Base-by-base conservation (phyloP, 2,329 filamentous ascomycete genomes). In the Colletotrichum karsti region DNA sequence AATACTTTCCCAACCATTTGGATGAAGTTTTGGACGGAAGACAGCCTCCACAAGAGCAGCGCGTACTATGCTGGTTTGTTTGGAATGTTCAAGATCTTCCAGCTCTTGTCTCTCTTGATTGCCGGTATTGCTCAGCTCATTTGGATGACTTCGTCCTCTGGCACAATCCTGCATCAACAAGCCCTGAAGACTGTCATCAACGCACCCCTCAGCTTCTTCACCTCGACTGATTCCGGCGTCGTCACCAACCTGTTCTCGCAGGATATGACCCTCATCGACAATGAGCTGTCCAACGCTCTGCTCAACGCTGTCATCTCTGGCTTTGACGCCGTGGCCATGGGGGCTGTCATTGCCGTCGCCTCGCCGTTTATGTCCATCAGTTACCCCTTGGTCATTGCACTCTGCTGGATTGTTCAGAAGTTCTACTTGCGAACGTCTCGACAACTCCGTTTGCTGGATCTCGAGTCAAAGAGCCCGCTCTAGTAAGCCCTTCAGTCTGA, bases 371-470 rank as follows among this genome's bases (percentile, higher is more conserved):
- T 84, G 1, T 79, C 81, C 0, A 78, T 84, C 39, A 78, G 79
- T 2, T 83, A 87, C 60, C 85, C 85, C 0, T 72, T 84, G 9
- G 72, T 87, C 2, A 66, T 81, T 5, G 74, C 72, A 2, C 67
- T 81, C 1, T 71, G 88, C 1, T 88, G 82, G 60, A 61, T 78
- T 3, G 73, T 89, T 2, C 87, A 88, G 69, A 84, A 81, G 48
- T 79, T 87, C 53, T 90, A 90, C 70, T 79, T 90, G 7, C 80
- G 84, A 4, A 90, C 87, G 0, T 88, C 86, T 1, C 80, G 87
- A 0, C 87, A 89, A 72, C 75, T 90, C 7, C 80, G 87, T 54
- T 79, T 87, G 33, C 73, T 90, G 37, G 87, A 89, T 53, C 78
- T 90, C 4, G 87, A 90, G 73, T 82, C 84, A 3, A 88, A 88